A percentile compares a stretch with the other conserved stretches of the same genome.
phyloP scores from a whole-genome alignment of 2,329 filamentous ascomycete species.

The Botryotinia convoluta region DNA sequence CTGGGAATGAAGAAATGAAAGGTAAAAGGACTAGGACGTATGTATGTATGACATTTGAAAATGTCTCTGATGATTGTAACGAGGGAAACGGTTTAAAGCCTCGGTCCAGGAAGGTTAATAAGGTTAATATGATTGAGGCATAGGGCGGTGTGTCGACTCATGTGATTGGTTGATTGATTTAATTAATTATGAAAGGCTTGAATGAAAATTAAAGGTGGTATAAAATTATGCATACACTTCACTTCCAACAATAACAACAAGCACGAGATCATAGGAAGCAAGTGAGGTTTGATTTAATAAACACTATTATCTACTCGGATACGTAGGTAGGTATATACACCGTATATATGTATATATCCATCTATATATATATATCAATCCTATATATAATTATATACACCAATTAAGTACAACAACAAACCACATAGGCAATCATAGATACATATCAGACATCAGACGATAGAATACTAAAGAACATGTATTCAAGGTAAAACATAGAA shows the following conservation, averaged over 20 bases:
- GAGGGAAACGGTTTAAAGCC: conserved; percentile 7
- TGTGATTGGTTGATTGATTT: not conserved
- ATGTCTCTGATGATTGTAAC: conserved; percentile 9
- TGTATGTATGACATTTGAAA: conserved; percentile 13
- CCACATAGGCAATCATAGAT: not conserved
- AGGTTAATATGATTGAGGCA: not conserved
- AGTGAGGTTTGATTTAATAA: not conserved
- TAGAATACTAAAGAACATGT: not conserved
- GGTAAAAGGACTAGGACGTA: conserved; percentile 2
- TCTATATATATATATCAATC: not conserved
- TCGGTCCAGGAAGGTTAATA: not conserved
- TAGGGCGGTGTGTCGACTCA: conserved; percentile 14
- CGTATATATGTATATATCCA: too few relatives aligned
- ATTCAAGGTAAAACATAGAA: conserved; percentile 1
- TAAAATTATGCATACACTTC: not conserved
- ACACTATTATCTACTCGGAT: not conserved
- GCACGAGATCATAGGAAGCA: not conserved
- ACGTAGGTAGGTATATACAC: too few relatives aligned
- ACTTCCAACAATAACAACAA: not conserved
- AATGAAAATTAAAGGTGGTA: not conserved
- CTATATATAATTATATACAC: not conserved
- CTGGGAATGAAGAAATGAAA: conserved; percentile 15
- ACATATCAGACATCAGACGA: not conserved
- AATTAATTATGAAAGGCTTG: not conserved
- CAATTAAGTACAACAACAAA: not conserved